Base-by-base conservation (phyloP, 768 basidiomycete species). In the Lentinus brumalis region DNA sequence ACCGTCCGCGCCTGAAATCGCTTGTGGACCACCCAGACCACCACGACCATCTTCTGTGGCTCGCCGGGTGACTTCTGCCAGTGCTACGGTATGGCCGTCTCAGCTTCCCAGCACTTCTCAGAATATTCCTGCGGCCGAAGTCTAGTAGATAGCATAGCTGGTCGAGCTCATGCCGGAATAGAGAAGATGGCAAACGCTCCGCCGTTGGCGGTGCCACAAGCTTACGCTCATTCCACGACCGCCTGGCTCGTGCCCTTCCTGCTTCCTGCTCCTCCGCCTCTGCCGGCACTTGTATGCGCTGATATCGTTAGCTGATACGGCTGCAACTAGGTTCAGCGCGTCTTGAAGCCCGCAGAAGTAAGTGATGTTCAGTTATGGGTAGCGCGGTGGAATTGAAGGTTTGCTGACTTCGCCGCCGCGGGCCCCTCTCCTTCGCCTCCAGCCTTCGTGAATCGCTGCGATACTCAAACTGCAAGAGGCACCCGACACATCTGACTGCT, bases 121-220 rank as follows among this genome's bases (percentile, higher is more conserved):
- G 15, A 45, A 10, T 39, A 14, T 26, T 26, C 38, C 15, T 55
- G 41, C 35, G 18, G 54, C 32, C 35, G 40, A 35, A 32, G 60
- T 61, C 21, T 41, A 46, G 60, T 32, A 56, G 8, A 18, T 41
- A 46, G 39, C 29, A 30, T 32, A 6, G 35, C 10, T 46, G 46
- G 26, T 61, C 51, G 16, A 30, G 46, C 26, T 18, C 21, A 61
- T 56, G 50, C 60, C 42, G 21, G 54, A 52, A 42, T 26, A 41
- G 50, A 41, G 41, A 56, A n/a, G 29, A 30, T 56, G 15, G 14
- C 46, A 26, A 38, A 26, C 31, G 6, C 14, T 18, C 21, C 38
- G 21, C 32, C 50, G 50, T 56, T 53, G 54, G 52, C 61, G 46
- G 56, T 54, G 61, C 61, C 52, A 54, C 56, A 57, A 52, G 46